phyloP scores from a whole-genome alignment of 495 filamentous ascomycete genomes.

The Neurospora intermedia region DNA sequence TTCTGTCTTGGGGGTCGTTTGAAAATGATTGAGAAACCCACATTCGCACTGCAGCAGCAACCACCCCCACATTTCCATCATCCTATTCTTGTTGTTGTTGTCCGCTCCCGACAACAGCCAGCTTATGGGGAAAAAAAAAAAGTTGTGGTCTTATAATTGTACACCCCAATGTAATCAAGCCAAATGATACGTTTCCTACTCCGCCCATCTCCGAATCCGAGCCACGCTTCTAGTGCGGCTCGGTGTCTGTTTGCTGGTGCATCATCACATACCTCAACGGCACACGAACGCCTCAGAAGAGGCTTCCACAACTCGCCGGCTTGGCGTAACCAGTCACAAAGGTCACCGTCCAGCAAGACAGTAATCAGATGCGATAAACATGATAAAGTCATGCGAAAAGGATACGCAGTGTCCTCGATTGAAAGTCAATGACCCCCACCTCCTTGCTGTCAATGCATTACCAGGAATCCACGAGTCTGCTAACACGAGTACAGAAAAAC shows the following conservation, averaged over 20 bases:
- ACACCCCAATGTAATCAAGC: not conserved
- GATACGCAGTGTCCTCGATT: not conserved
- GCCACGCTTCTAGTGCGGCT: not conserved
- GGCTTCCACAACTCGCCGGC: not conserved
- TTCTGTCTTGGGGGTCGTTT: not conserved
- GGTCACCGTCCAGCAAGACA: not conserved
- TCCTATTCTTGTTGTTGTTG: not conserved
- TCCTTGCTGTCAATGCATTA: not conserved
- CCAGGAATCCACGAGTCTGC: not conserved
- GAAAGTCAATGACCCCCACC: not conserved
- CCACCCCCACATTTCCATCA: not conserved
- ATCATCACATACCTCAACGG: not conserved
- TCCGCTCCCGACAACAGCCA: not conserved
- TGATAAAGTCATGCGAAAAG: not conserved
- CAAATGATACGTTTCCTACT: not conserved
- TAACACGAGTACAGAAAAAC: slow-evolving; percentile 33
- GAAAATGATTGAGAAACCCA: not conserved
- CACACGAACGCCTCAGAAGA: not conserved
- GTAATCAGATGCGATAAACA: not conserved
- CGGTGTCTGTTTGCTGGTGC: not conserved
- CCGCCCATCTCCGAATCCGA: not conserved
- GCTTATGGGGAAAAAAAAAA: not conserved
- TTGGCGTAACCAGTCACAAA: not conserved
- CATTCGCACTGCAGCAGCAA: not conserved
- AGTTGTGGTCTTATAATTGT: not conserved